phyloP scores from a whole-genome alignment of 106 monocot species.

The Alisma plantagoaquatica region DNA sequence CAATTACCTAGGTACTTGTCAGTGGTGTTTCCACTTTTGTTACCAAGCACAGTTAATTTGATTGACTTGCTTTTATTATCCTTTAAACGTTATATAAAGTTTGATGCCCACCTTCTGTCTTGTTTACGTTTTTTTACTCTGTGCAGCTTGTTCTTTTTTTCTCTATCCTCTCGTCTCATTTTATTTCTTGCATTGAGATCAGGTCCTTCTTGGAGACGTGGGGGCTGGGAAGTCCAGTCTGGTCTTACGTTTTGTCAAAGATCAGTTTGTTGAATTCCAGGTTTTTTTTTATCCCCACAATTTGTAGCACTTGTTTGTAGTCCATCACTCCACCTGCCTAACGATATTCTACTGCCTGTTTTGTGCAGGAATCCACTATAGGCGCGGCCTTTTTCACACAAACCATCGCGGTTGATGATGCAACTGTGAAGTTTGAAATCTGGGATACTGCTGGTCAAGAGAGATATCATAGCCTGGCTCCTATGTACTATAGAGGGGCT shows the following conservation, averaged over 20 bases:
- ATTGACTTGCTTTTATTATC: too few species aligned
- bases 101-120: too few species aligned
- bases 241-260: conserved; percentile 89
- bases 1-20: too few species aligned
- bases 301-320: not conserved
- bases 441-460: conserved; percentile 80
- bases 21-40: too few species aligned
- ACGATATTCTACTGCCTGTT: too few species aligned
- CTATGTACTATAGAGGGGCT: conserved; percentile 70
- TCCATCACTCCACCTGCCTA: too few species aligned
- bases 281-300: conserved; percentile 13
- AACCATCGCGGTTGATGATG: conserved; percentile 33
- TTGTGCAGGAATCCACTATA: conserved; percentile 78
- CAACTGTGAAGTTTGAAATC: conserved; percentile 60
- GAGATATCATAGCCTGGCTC: conserved; percentile 63
- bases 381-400: conserved; percentile 90
- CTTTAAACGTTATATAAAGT: too few species aligned
- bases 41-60: too few species aligned
- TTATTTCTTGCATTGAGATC: conserved; percentile 1
- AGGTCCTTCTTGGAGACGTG: conserved; percentile 92
- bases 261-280: conserved; percentile 92
- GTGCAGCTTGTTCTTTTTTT: not conserved
- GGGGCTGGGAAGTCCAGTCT: conserved; percentile 86
- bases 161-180: not conserved
- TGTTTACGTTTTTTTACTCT: not conserved